Conservation (phyloP, 345 rosid genomes). For the Corymbia maculata region DNA sequence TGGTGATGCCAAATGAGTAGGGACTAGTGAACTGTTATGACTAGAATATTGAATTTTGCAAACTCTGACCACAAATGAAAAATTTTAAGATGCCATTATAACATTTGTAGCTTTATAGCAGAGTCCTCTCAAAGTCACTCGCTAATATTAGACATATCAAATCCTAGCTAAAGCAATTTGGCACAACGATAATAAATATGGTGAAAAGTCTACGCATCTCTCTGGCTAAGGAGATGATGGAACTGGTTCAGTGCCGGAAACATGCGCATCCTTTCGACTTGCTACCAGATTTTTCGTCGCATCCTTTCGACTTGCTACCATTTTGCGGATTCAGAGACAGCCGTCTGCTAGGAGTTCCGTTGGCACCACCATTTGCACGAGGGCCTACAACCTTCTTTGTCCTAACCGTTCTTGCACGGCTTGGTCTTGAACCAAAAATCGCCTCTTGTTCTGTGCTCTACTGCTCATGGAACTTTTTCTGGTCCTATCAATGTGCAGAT, state of each 20-base stretch:
- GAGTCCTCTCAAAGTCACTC: background rate
- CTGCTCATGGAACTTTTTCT: conserved; percentile 78
- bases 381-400: conserved; percentile 74
- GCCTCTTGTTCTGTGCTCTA: conserved; percentile 74
- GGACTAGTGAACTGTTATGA: background rate
- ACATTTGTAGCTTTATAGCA: background rate
- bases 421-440: conserved; percentile 57
- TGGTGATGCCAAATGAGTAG: conserved; percentile 2
- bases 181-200: background rate
- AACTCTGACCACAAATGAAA: background rate
- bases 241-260: conserved; percentile 53
- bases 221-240: conserved; percentile 55
- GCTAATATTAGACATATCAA: background rate
- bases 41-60: background rate
- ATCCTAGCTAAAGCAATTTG: background rate
- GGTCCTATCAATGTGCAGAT: conserved; percentile 30
- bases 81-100: background rate
- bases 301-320: conserved; percentile 57
- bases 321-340: conserved; percentile 73
- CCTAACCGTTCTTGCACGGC: conserved; percentile 70
- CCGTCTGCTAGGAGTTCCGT: conserved; percentile 72
- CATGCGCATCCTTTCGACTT: conserved; percentile 56
- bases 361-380: conserved; percentile 62
- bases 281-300: no score
- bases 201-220: background rate